These are phyloP conservation scores for Eragrostis nindensis DNA, from an alignment of 176 grass and related monocot genomes.

Conservation along the genomic window DNA sequence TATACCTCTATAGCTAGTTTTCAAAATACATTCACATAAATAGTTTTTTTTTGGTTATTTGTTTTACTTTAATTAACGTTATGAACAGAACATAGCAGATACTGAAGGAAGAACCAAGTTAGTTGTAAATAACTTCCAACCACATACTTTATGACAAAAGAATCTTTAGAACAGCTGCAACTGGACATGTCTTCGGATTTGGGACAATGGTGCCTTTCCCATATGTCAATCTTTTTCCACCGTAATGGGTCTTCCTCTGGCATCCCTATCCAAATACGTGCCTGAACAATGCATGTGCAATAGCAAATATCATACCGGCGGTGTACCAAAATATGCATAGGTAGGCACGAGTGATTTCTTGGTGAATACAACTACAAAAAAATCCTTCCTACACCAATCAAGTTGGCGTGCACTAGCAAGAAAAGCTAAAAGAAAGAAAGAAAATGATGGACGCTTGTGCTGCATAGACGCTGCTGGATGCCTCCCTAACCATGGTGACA, in stretches of 20 bases:
- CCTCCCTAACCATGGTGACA: no score
- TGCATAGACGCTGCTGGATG: no score
- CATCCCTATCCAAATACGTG: conserved; percentile 55
- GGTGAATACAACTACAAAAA: neutral
- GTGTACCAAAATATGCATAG: conserved; percentile 15
- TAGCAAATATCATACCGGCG: conserved; percentile 8
- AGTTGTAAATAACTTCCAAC: neutral
- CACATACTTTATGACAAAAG: conserved; percentile 76
- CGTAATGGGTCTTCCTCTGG: conserved; percentile 57
- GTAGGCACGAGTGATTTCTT: conserved; percentile 16
- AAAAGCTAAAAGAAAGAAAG: no score
- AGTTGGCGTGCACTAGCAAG: neutral
- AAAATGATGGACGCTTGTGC: no score
- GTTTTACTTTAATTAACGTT: neutral
- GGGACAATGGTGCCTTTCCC: conserved; percentile 52
- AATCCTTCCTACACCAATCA: neutral
- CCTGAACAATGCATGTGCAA: conserved; percentile 51
- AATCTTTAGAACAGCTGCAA: conserved; percentile 23
- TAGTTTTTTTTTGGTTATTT: neutral
- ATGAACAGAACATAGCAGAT: neutral
- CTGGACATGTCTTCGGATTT: conserved; percentile 39
- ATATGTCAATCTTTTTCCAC: conserved; percentile 52
- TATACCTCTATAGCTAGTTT: neutral
- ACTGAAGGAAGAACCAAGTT: conserved; percentile 8
- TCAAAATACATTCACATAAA: conserved; percentile 7